Evolutionary conservation across 2,329 filamentous ascomycete genomes (phyloP), one percentile per base, ranked within the genome.

Genomic region (Botryotinia narcissicola): DNA sequence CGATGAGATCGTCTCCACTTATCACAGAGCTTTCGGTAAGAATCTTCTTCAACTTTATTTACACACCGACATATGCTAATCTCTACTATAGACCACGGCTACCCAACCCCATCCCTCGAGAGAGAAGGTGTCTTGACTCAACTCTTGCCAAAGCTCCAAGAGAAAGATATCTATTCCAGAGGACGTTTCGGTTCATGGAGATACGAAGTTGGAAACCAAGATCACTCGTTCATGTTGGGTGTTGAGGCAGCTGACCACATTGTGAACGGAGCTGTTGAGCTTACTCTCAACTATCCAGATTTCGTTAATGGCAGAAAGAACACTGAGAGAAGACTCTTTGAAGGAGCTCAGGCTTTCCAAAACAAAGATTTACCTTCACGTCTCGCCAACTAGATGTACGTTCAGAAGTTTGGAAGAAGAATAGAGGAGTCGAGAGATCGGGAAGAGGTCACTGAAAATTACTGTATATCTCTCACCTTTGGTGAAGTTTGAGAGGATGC

Each of bases 171-270:
- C 85, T 93, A 91, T 87, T 97, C 95, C 63, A 94, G 96, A 84
- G 96, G 96, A 80, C 95, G 96, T 76, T 99, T 99, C 84, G 96
- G 96, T 80, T 95, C 92, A 87, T 99, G 96, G 96, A 89, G 94
- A 82, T 99, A 99, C 86, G 96, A 99, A 85, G 93, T 93, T 64
- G 90, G 90, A 78, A 92, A 92, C 84, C 63, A 69, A 84, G 91
- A 93, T 81, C 91, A 93, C 84, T 90, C 87, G 37, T 93, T 93
- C 83, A 93, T 93, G 91, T 85, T 93, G 77, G 91, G 91, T 82
- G 91, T 93, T 48, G 91, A 93, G 82, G 91, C 91, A 73, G 91
- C 88, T 64, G 91, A 93, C 82, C 87, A 91, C 82, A 90, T 93
- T 81, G 87, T 93, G 81, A 91, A 92, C 82, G 91, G 91, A 76